phyloP scores from a whole-genome alignment of 345 rosid species.

The Rhodomyrtus tomentosa region DNA sequence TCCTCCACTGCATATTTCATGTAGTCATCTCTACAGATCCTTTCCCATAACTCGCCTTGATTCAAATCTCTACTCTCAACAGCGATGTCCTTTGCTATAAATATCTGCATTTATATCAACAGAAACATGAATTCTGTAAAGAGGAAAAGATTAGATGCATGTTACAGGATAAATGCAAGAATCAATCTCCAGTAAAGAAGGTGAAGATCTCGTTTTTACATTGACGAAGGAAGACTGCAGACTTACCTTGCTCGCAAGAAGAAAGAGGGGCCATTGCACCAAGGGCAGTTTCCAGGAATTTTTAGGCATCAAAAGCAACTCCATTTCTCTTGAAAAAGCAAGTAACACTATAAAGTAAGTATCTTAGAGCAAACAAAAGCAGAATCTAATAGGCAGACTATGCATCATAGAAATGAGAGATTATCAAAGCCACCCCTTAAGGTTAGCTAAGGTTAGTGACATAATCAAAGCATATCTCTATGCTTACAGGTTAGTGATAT shows the following conservation, averaged over 20 bases:
- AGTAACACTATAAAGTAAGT: not conserved
- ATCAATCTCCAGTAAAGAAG: not conserved
- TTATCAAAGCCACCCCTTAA: not conserved
- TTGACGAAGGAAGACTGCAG: not conserved
- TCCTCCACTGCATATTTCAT: constrained; percentile 97
- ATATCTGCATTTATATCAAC: constrained; percentile 34
- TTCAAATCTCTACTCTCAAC: constrained; percentile 40
- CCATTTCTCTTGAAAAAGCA: constrained; percentile 57
- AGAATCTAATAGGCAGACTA: not conserved
- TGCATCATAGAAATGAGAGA: not conserved
- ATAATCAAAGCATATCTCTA: not conserved
- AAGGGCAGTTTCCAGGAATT: constrained; percentile 72
- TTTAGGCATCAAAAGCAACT: constrained; percentile 88
- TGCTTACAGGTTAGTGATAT: constrained; percentile 69
- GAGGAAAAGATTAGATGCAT: not conserved
- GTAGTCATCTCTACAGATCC: constrained; percentile 72
- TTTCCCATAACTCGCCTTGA: constrained; percentile 85
- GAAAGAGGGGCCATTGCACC: constrained; percentile 98
- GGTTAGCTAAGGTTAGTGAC: not conserved
- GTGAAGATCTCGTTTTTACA: not conserved
- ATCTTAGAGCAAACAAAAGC: not conserved
- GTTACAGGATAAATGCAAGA: not conserved
- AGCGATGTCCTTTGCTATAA: constrained; percentile 87
- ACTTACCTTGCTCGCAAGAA: constrained; percentile 93
- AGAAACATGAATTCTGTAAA: not conserved